Evolutionary conservation across 129 eudicot genomes (phyloP), one percentile per base, ranked within the genome.

Genomic region (Helichrysum umbraculigerum): DNA sequence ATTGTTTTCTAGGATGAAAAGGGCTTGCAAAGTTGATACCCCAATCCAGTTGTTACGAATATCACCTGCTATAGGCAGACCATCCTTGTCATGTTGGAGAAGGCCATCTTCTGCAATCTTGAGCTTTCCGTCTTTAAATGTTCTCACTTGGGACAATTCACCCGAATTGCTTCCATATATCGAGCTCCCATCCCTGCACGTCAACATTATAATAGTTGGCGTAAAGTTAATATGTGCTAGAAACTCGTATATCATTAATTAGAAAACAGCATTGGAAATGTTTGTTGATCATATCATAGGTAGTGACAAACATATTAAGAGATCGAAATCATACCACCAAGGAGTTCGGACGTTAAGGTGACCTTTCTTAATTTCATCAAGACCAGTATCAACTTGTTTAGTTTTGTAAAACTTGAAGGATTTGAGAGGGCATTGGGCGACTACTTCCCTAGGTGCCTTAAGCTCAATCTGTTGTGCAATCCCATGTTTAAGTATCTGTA

Each of bases 1-100:
- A 69, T 88, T 88, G 68, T 88, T 90, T 74, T 88, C 93, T 10
- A 39, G 57, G 51, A 88, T 75, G 39, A 88, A 88, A 34, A 88
- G 90, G 32, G 90, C 88, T 66, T 88, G 93, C 69, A 88, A 74
- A 3, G 81, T 32, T 2, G 87, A 86, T 44, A 86, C 72, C 6
- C 93, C 93, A 14, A 86, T 86, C 93, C 93, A 88, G 54, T 52
- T 74, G 66, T 88, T 88, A 22, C 87, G 88, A 32, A 82, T 65
- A 34, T 84, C 93, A 4, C 93, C 93, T 14, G 88, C 22, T 7
- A 88, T 17, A 14, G 76, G 51, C 20, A 35, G 0, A 7, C 93
- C 93, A 44, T 86, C 35, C 1, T 70, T 10, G 64, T 84, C 71
- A 4, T 75, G 78, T 37, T 60, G 85, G 61, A 88, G 93, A 66